Evolutionary conservation across 306 rosid species (phyloP).

Genomic region (Coriaria nepalensis): DNA sequence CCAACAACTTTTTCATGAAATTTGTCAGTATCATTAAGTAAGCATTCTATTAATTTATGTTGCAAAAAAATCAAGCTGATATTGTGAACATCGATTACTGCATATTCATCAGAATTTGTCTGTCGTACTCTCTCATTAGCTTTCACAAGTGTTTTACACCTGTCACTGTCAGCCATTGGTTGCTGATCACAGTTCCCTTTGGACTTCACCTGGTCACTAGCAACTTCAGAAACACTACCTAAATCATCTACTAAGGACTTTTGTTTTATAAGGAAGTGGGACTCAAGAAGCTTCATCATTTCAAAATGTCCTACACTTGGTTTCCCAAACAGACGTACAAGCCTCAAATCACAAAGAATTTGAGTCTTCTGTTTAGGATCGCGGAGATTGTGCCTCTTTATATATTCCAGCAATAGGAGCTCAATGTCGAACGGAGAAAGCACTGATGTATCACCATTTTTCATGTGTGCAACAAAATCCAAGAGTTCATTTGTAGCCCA

Average conservation of each 20-base stretch:
- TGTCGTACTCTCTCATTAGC: conserved; percentile 28
- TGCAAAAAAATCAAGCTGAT: conserved; percentile 68
- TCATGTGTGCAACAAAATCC: conserved; percentile 84
- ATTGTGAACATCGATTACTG: conserved; percentile 71
- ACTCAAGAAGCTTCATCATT: conserved; percentile 76
- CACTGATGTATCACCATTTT: conserved; percentile 57
- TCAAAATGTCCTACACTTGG: conserved; percentile 56
- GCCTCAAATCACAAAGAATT: conserved; percentile 70
- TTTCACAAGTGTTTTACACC: conserved; percentile 32
- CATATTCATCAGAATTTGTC: conserved; percentile 47
- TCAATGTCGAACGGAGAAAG: conserved; percentile 60
- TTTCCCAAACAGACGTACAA: conserved; percentile 61
- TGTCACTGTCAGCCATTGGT: conserved; percentile 28
- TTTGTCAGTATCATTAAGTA: conserved; percentile 47
- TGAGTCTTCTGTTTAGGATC: conserved; percentile 65
- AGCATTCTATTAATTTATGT: conserved; percentile 50
- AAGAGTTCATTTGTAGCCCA: conserved; percentile 92
- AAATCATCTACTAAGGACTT: conserved; percentile 20
- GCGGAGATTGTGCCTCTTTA: conserved; percentile 57
- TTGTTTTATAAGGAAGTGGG: conserved; percentile 52
- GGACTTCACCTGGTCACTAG: conserved; percentile 36
- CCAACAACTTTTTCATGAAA: conserved; percentile 65
- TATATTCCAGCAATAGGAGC: conserved; percentile 57
- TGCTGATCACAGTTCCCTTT: conserved; percentile 28
- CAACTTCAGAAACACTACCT: conserved; percentile 27